Evolutionary conservation across 2,329 filamentous ascomycete genomes (phyloP).

Genomic region (Apiospora malaysiana): DNA sequence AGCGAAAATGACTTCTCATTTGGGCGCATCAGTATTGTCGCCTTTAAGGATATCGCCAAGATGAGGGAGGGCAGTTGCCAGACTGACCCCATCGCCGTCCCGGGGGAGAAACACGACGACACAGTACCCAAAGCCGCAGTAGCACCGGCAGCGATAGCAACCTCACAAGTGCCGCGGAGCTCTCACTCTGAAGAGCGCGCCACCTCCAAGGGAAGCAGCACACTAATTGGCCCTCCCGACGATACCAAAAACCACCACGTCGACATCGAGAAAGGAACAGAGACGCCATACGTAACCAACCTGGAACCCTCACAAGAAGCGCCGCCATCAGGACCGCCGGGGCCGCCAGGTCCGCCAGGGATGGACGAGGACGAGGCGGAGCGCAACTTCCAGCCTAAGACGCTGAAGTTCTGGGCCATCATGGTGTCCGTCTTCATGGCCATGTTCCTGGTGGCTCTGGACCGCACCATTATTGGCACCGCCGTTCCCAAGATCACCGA

Average conservation of each 20-base stretch:
- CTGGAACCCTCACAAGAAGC: neutral
- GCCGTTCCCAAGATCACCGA: slow-evolving; percentile 62
- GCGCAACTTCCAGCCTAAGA: slow-evolving; percentile 57
- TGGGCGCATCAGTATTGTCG: neutral
- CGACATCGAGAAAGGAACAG: neutral
- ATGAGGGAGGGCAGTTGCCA: slow-evolving; percentile 11
- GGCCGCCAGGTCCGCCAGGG: neutral
- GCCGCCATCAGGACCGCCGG: neutral
- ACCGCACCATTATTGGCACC: slow-evolving; percentile 61
- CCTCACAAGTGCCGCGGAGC: neutral
- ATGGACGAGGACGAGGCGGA: slow-evolving; percentile 35
- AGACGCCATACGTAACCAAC: neutral
- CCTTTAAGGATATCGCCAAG: neutral
- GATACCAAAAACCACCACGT: neutral
- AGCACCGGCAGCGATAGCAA: neutral
- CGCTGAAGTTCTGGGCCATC: slow-evolving; percentile 61
- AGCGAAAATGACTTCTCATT: neutral
- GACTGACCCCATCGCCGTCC: neutral
- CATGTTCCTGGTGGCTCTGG: slow-evolving; percentile 64
- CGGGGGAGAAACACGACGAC: neutral
- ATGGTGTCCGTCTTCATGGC: slow-evolving; percentile 59
- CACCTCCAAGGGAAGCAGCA: slow-evolving; percentile 8
- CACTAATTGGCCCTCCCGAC: neutral
- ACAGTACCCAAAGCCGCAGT: neutral
- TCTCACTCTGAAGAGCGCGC: neutral